A percentile compares a stretch with the other conserved stretches of the same genome.
Evolutionary conservation across 208 protist genomes (phyloP).

Genomic region (Entamoeba histolytica): DNA sequence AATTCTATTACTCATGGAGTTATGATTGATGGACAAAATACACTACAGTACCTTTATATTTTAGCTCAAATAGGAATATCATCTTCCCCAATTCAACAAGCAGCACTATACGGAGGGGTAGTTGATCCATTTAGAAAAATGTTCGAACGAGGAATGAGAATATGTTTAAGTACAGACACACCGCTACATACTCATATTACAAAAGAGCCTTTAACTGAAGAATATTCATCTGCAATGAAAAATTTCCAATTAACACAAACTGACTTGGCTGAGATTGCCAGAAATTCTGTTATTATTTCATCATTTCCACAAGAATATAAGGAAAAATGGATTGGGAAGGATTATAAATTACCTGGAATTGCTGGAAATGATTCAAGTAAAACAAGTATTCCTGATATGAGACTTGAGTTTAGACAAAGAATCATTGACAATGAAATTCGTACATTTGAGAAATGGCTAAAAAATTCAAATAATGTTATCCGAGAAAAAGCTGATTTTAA

Average conservation of each 20-base stretch:
- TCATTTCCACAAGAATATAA: not conserved
- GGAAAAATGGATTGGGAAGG: slow-evolving; percentile 17
- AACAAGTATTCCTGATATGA: not conserved
- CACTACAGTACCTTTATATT: slow-evolving; percentile 89
- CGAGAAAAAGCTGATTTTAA: too few relatives aligned
- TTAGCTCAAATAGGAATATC: slow-evolving; percentile 81
- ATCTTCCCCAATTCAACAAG: slow-evolving; percentile 92
- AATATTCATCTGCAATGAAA: slow-evolving; percentile 1
- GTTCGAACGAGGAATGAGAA: not conserved
- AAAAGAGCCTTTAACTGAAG: slow-evolving; percentile 8
- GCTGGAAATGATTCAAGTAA: not conserved
- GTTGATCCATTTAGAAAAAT: slow-evolving; percentile 72
- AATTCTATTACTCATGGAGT: slow-evolving; percentile 70
- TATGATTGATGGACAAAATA: slow-evolving; percentile 33
- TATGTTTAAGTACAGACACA: not conserved
- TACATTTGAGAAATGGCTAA: not conserved
- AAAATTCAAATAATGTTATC: not conserved
- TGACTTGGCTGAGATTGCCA: slow-evolving; percentile 14
- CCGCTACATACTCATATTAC: slow-evolving; percentile 55
- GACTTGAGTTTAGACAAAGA: not conserved
- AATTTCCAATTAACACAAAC: not conserved
- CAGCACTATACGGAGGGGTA: slow-evolving; percentile 81
- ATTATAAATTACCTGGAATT: not conserved
- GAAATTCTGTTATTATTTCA: not conserved
- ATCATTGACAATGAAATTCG: not conserved